A percentile compares a stretch with the other conserved stretches of the same genome.
These are phyloP conservation scores for Coprinopsis cinerea DNA, from an alignment of 768 basidiomycete genomes.

Conservation along the genomic window DNA sequence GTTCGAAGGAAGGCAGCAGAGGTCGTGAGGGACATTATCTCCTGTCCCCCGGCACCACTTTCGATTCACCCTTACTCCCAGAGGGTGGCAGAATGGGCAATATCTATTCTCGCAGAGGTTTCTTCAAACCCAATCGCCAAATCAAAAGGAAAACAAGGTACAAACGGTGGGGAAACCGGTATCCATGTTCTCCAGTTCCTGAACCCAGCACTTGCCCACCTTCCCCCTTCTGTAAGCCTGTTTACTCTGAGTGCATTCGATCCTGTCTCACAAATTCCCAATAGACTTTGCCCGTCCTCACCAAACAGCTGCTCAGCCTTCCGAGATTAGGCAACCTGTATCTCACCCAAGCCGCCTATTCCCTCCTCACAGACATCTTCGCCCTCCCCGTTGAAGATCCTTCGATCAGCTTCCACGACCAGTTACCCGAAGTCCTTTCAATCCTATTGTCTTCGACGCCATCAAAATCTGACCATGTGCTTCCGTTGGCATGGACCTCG, in stretches of 20 bases:
- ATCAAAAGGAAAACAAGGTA: constrained; percentile 50
- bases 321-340: constrained; percentile 87
- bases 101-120: constrained; percentile 59
- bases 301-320: constrained; percentile 66
- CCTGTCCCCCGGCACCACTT: constrained; percentile 71
- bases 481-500: constrained; percentile 74
- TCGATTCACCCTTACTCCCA: constrained; percentile 81
- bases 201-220: constrained; percentile 50
- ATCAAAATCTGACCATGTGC: constrained; percentile 55
- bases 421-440: constrained; percentile 56
- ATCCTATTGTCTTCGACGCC: constrained; percentile 68
- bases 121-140: constrained; percentile 55
- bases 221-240: constrained; percentile 64
- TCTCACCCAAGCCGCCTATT: constrained; percentile 83
- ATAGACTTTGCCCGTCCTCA: constrained; percentile 69
- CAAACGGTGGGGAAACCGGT: constrained; percentile 61
- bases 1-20: constrained; percentile 90
- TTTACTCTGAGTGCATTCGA: constrained; percentile 8
- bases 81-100: constrained; percentile 74
- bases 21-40: constrained; percentile 71
- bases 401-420: constrained; percentile 41
- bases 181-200: constrained; percentile 75
- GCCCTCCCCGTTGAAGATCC: constrained; percentile 45
- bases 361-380: constrained; percentile 80
- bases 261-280: not conserved